These are phyloP conservation scores for Eucalyptus curtisii DNA, from an alignment of 345 rosid species.

Conservation along the genomic window DNA sequence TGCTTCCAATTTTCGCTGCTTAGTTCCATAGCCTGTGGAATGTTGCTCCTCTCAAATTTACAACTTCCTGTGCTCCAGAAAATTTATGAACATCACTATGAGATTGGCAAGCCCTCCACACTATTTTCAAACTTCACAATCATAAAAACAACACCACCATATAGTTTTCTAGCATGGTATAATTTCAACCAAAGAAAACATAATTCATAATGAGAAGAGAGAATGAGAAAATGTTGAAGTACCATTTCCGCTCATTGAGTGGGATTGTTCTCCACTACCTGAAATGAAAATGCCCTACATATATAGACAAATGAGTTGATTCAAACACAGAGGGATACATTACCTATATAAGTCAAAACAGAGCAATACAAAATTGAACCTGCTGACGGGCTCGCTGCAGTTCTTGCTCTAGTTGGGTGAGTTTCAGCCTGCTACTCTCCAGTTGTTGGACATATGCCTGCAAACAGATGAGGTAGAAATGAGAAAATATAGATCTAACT, in stretches of 20 bases:
- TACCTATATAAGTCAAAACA: neutral
- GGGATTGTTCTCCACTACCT: conserved; percentile 83
- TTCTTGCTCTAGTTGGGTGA: conserved; percentile 73
- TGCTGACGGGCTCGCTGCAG: conserved; percentile 75
- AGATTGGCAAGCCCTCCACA: neutral
- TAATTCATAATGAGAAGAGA: neutral
- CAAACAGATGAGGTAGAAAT: neutral
- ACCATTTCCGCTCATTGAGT: conserved; percentile 92
- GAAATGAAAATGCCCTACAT: conserved; percentile 66
- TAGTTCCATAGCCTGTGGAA: neutral
- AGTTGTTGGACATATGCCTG: conserved; percentile 96
- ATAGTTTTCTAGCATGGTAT: neutral
- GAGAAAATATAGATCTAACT: neutral
- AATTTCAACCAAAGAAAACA: neutral
- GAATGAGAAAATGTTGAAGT: neutral
- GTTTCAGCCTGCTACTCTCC: conserved; percentile 60
- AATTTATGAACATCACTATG: neutral
- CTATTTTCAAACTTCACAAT: neutral
- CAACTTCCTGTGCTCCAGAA: neutral
- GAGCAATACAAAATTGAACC: conserved; percentile 15
- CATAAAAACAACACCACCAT: neutral
- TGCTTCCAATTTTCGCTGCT: neutral
- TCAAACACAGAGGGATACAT: neutral
- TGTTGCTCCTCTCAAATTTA: neutral
- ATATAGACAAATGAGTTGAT: neutral